These are phyloP conservation scores for Sophora flavescens DNA, from an alignment of 306 rosid genomes.

Conservation along the genomic window DNA sequence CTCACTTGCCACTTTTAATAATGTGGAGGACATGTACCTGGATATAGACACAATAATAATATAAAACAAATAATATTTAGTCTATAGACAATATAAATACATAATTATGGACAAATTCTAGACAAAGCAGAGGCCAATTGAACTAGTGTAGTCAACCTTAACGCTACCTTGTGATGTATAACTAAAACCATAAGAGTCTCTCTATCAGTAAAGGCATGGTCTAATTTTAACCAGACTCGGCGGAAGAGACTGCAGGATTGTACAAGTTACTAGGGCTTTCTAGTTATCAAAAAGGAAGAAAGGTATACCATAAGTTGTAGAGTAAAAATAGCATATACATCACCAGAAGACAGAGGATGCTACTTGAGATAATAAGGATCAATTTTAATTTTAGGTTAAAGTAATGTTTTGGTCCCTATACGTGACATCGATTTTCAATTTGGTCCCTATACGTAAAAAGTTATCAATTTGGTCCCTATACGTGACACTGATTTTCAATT, in stretches of 20 bases:
- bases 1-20: conserved; percentile 74
- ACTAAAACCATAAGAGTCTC: not conserved
- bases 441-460: too few species aligned
- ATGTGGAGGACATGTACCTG: conserved; percentile 87
- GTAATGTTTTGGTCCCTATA: too few species aligned
- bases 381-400: not conserved
- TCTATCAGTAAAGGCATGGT: conserved; percentile 22
- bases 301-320: not conserved
- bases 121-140: conserved; percentile 7
- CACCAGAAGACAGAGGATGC: conserved; percentile 28
- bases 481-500: too few species aligned
- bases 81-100: conserved; percentile 22
- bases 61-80: conserved; percentile 1
- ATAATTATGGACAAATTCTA: conserved; percentile 14
- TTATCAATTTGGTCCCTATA: too few species aligned
- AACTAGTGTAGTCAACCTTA: conserved; percentile 10
- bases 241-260: not conserved
- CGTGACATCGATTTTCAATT: too few species aligned
- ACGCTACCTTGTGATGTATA: conserved; percentile 25
- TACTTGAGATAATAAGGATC: conserved; percentile 8
- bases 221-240: conserved; percentile 15
- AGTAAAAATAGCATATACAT: conserved; percentile 5
- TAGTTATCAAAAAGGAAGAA: conserved; percentile 3
- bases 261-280: conserved; percentile 1
- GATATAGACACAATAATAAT: conserved; percentile 6